Base-by-base conservation (phyloP, 306 rosid species). In the Vigna mungo region DNA sequence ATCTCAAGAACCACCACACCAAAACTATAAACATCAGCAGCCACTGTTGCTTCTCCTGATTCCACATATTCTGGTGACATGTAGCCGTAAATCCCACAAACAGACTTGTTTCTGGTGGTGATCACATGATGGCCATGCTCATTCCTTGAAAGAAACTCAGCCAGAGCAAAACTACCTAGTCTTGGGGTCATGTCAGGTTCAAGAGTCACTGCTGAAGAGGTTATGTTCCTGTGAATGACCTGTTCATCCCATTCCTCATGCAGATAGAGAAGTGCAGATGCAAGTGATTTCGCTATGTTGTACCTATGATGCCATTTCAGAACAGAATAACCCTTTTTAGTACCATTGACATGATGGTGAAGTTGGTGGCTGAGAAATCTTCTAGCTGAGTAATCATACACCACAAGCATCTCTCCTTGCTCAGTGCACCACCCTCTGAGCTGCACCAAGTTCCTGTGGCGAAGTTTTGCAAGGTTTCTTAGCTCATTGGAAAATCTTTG, bases 181-280 rank as follows among this genome's bases (percentile, higher is more conserved):
- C 94, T 87, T 64, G 97, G 94, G 37, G 87, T 90, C 85, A 89
- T 86, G 82, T 90, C 96, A 30, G 86, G 88, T 68, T 89, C 97
- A 64, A 93, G 90, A 83, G 88, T 85, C 47, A 93, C 75, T 25
- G 96, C 96, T 13, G 97, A 93, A 59, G 96, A 87, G 75, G 97
- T 90, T 32, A 93, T 90, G 78, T 79, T 89, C 72, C 88, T 89
- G 58, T 93, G 97, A 74, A 93, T 90, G 11, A 93, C 97, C 80
- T 87, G 90, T 48, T 93, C 97, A n/a, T 93, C 97, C 96, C 96
- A 93, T 76, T 93, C 96, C 83, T 93, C 96, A 25, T 93, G 97
- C 71, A 90, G 89, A 86, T 93, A 93, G 18, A 86, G 89, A 79
- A 93, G 75, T 27, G 94, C 97, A 3, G 90, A 93, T 46, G 97